Evolutionary conservation across 331 rosid species (phyloP), one percentile per base, ranked within the genome.

Genomic region (Telfairia occidentalis): DNA sequence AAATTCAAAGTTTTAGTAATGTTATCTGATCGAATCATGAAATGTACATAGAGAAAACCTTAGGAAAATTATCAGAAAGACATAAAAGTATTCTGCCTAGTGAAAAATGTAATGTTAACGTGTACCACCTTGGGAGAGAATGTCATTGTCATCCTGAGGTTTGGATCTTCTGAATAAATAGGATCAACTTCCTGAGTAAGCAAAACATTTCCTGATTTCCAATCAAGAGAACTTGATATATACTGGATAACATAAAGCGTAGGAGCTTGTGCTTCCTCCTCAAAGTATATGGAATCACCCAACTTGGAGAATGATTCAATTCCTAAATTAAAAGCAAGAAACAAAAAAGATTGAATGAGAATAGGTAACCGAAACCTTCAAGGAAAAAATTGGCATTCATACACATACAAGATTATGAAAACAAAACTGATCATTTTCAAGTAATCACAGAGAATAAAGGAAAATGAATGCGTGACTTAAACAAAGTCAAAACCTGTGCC

Each of bases 241-340:
- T 89, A 91, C 85, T 91, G 97, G 74, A 89, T 84, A 71, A 91
- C 73, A 78, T 86, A 94, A 16, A 94, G 92, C 49, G 81, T 37
- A 55, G 92, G 96, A 37, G 37, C 42, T 42, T 80, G 72, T 54
- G 82, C 85, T 60, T 61, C 85, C 82, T 89, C 95, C 83, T 94
- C 97, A 78, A 94, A 94, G 77, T 94, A 94, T 70, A 94, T 91
- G 38, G 97, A 88, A 86, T 91, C 97, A 26, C 96, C 98, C 29
- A 94, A 79, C 86, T 91, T 91, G 9, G 98, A 91, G 81, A 94
- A 88, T 18, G 97, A 91, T 58, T 94, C 98, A 77, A 82, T 78
- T 60, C 92, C 96, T 92, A 63, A 32, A 30, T 26, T 18, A 28
- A 48, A 60, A 35, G 48, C 67, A 66, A 35, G 15, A 23, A 29